A percentile compares a stretch with the other conserved stretches of the same genome.
Conservation (phyloP, 2,329 filamentous ascomycete species). For the Trichoderma sp. region DNA sequence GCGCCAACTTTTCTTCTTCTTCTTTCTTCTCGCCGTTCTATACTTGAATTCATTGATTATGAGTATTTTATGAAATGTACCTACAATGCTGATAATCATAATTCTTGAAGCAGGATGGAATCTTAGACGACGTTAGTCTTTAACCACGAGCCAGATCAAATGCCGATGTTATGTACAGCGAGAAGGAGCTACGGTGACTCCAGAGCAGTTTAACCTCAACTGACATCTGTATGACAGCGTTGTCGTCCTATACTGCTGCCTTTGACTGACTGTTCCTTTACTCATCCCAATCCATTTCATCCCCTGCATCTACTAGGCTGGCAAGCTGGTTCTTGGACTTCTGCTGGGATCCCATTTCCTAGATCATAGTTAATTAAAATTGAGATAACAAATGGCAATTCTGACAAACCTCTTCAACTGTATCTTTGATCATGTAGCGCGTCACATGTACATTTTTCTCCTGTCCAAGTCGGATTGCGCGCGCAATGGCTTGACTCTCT, state of each 20-base stretch:
- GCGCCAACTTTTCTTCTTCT: too few species aligned
- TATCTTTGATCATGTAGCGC: conserved; percentile 46
- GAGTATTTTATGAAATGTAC: too few species aligned
- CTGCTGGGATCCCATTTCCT: conserved; percentile 4
- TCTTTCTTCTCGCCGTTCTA: too few species aligned
- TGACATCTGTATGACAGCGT: background rate
- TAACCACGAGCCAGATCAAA: background rate
- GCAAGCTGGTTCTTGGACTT: background rate
- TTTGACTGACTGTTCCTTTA: rapidly evolving
- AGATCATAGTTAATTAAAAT: background rate
- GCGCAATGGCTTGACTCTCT: conserved; percentile 53
- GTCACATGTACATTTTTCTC: conserved; percentile 43
- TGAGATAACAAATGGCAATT: too few species aligned
- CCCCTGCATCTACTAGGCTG: background rate
- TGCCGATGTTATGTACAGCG: background rate
- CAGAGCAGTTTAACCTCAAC: background rate
- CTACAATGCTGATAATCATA: too few species aligned
- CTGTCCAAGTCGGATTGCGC: conserved; percentile 51
- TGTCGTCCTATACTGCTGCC: background rate
- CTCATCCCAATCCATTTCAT: background rate
- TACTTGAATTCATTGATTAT: too few species aligned
- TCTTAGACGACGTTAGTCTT: background rate
- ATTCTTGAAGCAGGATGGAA: background rate
- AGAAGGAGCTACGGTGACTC: background rate
- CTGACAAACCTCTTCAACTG: conserved; percentile 46